Base-by-base conservation (phyloP, 331 rosid genomes). In the Ulmus americana region DNA sequence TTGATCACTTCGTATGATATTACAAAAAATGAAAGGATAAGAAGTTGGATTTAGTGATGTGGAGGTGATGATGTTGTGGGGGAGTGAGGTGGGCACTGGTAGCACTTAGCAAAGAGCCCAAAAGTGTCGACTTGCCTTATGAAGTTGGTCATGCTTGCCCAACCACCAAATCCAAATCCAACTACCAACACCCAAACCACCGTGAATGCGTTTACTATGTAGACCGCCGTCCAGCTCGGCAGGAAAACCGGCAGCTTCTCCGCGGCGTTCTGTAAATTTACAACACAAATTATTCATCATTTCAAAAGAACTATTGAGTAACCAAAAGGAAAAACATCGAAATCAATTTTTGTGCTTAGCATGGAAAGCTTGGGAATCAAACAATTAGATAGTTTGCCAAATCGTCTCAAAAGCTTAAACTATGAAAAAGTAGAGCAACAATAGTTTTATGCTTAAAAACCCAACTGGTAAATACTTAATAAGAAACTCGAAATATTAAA, bases 101-200 rank as follows among this genome's bases (percentile, higher is more conserved):
- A 91, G 77, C 95, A 91, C 73, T 91, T 91, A 13, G 95, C 95
- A 44, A 91, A 91, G 43, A 88, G 63, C 45, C 97, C 97, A n/a
- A 88, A 91, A 0, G 84, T 81, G 75, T 83, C 88, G 16, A 91
- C 96, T 63, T 91, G 97, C 58, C 20, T 81, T 78, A 91, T 83
- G 90, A 91, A 88, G 70, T 88, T 82, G 47, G 85, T 8, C 88
- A 91, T 55, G 81, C 97, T 91, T 12, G 97, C 97, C 97, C 97
- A 91, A 16, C 96, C 96, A 13, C 97, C 96, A 40, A 91, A 91
- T 45, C 96, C 97, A n/a, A 91, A 88, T 0, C 97, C 97, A 6
- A 91, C 82, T 12, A 91, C 79, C 0, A 79, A 8, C 67, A 88
- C 81, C 97, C 96, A 91, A n/a, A 80, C 64, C 48, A 88, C 92